phyloP scores from a whole-genome alignment of 2,329 filamentous ascomycete genomes.

The Venturia aucupariae region DNA sequence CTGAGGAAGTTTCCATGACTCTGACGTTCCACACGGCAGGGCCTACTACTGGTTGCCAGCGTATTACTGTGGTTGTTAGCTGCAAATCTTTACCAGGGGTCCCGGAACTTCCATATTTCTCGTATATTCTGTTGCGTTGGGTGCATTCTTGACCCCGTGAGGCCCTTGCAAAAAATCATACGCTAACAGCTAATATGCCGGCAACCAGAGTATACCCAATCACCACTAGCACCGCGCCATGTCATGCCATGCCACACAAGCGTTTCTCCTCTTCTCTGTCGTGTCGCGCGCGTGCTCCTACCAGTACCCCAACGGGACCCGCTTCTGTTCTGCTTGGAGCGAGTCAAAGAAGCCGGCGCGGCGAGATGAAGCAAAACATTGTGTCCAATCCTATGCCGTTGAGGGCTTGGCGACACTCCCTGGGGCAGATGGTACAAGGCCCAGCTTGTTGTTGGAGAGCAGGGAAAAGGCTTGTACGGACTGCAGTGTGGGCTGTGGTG shows the following conservation, averaged over 20 bases:
- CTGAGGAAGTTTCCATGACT: slow-evolving; percentile 6
- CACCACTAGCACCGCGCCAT: neutral
- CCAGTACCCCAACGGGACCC: neutral
- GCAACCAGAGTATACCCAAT: too few relatives aligned
- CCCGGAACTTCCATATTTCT: too few relatives aligned
- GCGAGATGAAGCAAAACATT: neutral
- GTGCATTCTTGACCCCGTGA: too few relatives aligned
- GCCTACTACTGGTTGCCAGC: too few relatives aligned
- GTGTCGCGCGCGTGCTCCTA: slow-evolving; percentile 3
- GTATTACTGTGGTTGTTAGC: too few relatives aligned
- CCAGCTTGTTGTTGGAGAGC: neutral
- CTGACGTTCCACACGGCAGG: neutral
- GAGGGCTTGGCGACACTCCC: neutral
- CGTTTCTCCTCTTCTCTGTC: slow-evolving; percentile 1
- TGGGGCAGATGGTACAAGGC: neutral
- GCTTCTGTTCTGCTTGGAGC: neutral
- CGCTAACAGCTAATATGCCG: too few relatives aligned
- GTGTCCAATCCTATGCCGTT: neutral
- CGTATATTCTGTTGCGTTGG: too few relatives aligned
- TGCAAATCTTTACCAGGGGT: too few relatives aligned
- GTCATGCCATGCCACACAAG: neutral
- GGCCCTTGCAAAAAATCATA: too few relatives aligned
- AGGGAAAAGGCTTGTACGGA: neutral
- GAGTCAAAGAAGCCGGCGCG: neutral
- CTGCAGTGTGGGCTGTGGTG: too few relatives aligned